Evolutionary conservation across 192 early-diverging fungal genomes (phyloP).

Genomic region (Spizellomyces punctatus): DNA sequence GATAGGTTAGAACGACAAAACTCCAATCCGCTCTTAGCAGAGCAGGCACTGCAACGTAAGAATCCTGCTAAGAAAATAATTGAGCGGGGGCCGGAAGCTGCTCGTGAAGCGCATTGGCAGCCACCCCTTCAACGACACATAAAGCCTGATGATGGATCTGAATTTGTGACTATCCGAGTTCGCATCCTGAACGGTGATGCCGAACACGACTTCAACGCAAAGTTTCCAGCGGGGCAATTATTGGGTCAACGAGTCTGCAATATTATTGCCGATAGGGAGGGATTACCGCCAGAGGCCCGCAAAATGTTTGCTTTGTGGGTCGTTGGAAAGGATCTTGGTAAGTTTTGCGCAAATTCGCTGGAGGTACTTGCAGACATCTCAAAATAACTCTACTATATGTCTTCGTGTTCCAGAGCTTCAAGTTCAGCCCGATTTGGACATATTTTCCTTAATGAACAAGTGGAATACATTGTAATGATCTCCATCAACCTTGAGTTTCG

Average conservation of each 20-base stretch:
- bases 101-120: slow-evolving; percentile 39
- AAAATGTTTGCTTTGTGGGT: slow-evolving; percentile 59
- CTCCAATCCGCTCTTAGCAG: slow-evolving; percentile 26
- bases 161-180: slow-evolving; percentile 50
- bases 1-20: background rate
- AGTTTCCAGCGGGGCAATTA: slow-evolving; percentile 36
- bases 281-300: slow-evolving; percentile 29
- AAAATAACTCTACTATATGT: background rate
- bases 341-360: slow-evolving; percentile 12
- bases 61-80: slow-evolving; percentile 17
- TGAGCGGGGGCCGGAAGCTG: slow-evolving; percentile 27
- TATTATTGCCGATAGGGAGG: slow-evolving; percentile 50
- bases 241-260: slow-evolving; percentile 42
- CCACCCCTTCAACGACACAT: slow-evolving; percentile 52
- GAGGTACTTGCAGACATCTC: slow-evolving; percentile 4
- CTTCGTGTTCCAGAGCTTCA: slow-evolving; percentile 47
- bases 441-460: slow-evolving; percentile 50
- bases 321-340: slow-evolving; percentile 57
- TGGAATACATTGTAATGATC: slow-evolving; percentile 44
- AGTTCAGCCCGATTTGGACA: slow-evolving; percentile 48
- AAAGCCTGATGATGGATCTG: slow-evolving; percentile 39
- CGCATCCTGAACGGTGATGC: slow-evolving; percentile 55
- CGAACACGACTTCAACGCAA: slow-evolving; percentile 53
- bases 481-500: background rate
- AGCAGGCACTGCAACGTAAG: slow-evolving; percentile 18